Evolutionary conservation across 441 rosid species (phyloP), one percentile per base, ranked within the genome.

Genomic region (Euphorbia celastroides): DNA sequence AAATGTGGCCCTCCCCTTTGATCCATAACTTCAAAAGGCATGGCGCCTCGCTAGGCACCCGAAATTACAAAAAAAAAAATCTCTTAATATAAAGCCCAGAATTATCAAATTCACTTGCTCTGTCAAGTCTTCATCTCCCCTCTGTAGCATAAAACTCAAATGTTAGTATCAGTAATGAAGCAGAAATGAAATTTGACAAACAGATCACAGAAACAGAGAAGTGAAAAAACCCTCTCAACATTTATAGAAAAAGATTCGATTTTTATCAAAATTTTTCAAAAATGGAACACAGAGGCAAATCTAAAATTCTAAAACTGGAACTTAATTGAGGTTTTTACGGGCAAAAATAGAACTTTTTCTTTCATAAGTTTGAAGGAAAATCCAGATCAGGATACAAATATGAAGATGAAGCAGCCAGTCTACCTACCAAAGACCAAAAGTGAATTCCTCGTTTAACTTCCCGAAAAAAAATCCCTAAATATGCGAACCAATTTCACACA

Each of bases 21-120:
- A 72, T 88, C 96, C 86, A 85, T 74, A 65, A 81, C 67, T 74
- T 85, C 86, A 69, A 78, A 87, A 36, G 88, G 85, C 94, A 89
- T 87, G 60, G 72, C 51, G 46, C 46, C 68, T 69, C 65, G 77
- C 22, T 50, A 57, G 42, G 63, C 48, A 42, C 72, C 55, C 62
- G 70, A 67, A 57, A 65, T 62, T 36, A 27, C 50, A 51, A 60
- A 44, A 78, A 64, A n/a, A n/a, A n/a, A n/a, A n/a, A n/a, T n/a
- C 56, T 64, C 62, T n/a, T 10, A 59, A 44, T 38, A 38, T 22
- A 69, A 55, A 65, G n/a, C 38, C 22, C 54, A 9, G 26, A 52
- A 11, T 32, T 25, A 23, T 38, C 68, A 50, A 71, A 68, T 42
- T 64, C 41, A 68, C 60, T 31, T 62, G 66, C 76, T 69, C 74